Percentiles rank a stretch among this genome's conserved stretches.
Evolutionary conservation across 116 monocot genomes (phyloP).

Genomic region (Phalaenopsis hybrid): DNA sequence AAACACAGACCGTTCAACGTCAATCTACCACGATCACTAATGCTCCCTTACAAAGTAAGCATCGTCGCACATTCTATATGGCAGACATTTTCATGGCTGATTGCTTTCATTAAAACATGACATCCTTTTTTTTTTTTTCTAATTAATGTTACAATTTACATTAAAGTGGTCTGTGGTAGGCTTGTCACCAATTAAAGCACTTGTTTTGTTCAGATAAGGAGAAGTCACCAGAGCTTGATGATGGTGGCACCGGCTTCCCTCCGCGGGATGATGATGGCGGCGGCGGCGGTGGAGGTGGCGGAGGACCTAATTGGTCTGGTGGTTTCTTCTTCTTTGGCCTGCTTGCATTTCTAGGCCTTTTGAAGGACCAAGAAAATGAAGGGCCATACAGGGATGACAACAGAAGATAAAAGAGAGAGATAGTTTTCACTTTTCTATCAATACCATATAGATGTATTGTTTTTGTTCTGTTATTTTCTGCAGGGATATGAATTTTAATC

Average conservation of each 20-base stretch:
- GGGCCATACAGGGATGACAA: conserved; percentile 19
- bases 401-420: conserved; percentile 9
- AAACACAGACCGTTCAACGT: conserved; percentile 32
- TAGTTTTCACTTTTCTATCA: neutral
- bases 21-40: conserved; percentile 30
- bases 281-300: conserved; percentile 34
- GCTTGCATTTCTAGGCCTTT: conserved; percentile 29
- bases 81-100: no score
- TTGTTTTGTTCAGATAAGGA: conserved; percentile 19
- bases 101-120: no score
- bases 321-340: conserved; percentile 44
- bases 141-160: no score
- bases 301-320: conserved; percentile 27
- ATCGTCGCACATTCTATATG: neutral
- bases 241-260: conserved; percentile 31
- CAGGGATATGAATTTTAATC: neutral
- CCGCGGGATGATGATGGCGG: conserved; percentile 34
- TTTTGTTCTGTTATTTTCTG: neutral
- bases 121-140: no score
- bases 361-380: conserved; percentile 37
- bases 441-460: neutral
- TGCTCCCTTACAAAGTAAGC: conserved; percentile 26
- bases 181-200: neutral
- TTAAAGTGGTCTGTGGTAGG: no score
- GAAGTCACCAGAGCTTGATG: conserved; percentile 34